Base-by-base conservation (phyloP, 1,284 basidiomycete genomes). In the Trametes hirsuta region DNA sequence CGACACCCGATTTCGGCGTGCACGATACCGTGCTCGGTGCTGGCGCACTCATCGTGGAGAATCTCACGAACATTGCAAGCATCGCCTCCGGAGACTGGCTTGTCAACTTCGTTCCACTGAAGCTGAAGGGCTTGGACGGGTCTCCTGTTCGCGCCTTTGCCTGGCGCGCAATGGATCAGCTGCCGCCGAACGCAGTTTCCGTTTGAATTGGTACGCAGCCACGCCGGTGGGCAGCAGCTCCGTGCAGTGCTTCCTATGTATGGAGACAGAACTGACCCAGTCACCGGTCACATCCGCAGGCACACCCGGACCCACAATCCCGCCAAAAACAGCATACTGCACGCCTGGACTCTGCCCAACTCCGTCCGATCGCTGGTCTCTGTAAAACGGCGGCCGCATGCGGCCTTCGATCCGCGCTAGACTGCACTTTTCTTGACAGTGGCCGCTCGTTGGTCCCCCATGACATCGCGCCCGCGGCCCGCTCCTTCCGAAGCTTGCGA, bases 71-170 rank as follows among this genome's bases (percentile, higher is more conserved):
- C 65, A 70, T 86, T 62, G 77, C 75, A 21, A 65, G 68, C 22
- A 71, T 84, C 21, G 57, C 71, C 44, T 67, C 70, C n/a, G 75
- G 76, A 22, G 69, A 78, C 12, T 79, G 78, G 62, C 75, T 80
- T 55, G 80, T 87, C 22, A 83, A 78, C 58, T 66, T 90, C 44
- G 71, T 83, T 15, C 89, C 88, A 0, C 71, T 91, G 55, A 84
- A 79, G 53, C 61, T 91, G 18, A 72, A 73, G 6, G 81, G 77
- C 1, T 76, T 80, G n/a, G 88, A 91, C 67, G 89, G 85, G 6
- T 84, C 86, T 0, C 87, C 88, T 0, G 79, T 88, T 6, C 77
- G 88, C 55, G 88, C 86, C 2, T 85, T 82, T 59, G 88, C 84
- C 8, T 84, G 80, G 76, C 55, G 36, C 21, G 12, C 39, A 34